Evolutionary conservation across 2,329 filamentous ascomycete species (phyloP).

Genomic region (Cordyceps sp.): DNA sequence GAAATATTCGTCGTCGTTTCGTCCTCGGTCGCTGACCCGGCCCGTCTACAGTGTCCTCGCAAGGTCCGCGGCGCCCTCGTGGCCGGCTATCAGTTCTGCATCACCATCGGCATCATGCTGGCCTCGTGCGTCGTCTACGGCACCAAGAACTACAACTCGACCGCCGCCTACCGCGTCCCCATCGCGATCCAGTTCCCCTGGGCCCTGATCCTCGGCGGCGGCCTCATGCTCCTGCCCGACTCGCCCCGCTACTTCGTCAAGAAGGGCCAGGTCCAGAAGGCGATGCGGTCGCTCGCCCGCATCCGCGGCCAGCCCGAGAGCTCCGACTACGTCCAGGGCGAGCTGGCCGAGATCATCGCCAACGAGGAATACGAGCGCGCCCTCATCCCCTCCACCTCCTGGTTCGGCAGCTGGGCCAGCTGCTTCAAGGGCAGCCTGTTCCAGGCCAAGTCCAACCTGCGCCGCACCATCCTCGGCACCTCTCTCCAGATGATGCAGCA

Average conservation of each 20-base stretch:
- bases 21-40: no score
- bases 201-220: conserved; percentile 56
- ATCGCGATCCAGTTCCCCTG: conserved; percentile 68
- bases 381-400: conserved; percentile 46
- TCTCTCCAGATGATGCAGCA: conserved; percentile 72
- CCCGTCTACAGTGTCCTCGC: conserved; percentile 30
- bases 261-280: conserved; percentile 50
- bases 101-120: conserved; percentile 63
- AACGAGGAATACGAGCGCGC: conserved; percentile 75
- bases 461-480: conserved; percentile 54
- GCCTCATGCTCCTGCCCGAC: conserved; percentile 65
- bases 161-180: conserved; percentile 61
- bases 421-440: conserved; percentile 50
- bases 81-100: conserved; percentile 71
- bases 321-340: conserved; percentile 60
- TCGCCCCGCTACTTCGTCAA: conserved; percentile 78
- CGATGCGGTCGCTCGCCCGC: conserved; percentile 42
- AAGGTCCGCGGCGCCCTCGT: conserved; percentile 66
- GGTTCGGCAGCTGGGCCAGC: conserved; percentile 51
- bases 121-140: conserved; percentile 61
- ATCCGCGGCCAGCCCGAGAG: conserved; percentile 60
- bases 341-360: conserved; percentile 73
- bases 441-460: conserved; percentile 48
- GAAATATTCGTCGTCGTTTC: no score
- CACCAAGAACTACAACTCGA: conserved; percentile 43